Conservation (phyloP, 1,284 basidiomycete genomes). For the Hortiboletus rubellus region DNA sequence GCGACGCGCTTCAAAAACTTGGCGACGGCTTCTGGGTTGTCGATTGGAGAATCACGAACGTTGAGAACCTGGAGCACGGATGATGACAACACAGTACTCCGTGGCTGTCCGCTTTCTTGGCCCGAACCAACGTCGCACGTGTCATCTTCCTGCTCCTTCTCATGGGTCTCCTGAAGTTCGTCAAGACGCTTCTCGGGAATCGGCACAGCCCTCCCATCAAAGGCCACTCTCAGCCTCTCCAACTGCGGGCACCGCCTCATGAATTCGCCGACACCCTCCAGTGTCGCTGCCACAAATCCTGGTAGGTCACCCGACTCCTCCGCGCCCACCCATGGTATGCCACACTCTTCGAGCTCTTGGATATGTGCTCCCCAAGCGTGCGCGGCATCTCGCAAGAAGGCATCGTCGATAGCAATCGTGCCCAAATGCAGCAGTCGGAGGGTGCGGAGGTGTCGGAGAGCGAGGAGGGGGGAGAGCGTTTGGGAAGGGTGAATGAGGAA, state of each 20-base stretch:
- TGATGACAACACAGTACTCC: neutral
- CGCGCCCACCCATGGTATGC: conserved; percentile 28
- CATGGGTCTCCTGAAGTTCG: neutral
- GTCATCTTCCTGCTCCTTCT: neutral
- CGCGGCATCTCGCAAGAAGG: conserved; percentile 27
- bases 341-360: conserved; percentile 29
- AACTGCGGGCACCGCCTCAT: conserved; percentile 20
- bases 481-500: conserved; percentile 27
- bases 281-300: conserved; percentile 19
- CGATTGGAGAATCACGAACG: conserved; percentile 31
- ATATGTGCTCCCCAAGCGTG: conserved; percentile 28
- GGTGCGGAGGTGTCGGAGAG: conserved; percentile 19
- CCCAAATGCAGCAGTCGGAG: conserved; percentile 31
- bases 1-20: conserved; percentile 28
- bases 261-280: conserved; percentile 26
- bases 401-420: conserved; percentile 29
- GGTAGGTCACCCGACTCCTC: conserved; percentile 20
- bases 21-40: conserved; percentile 27
- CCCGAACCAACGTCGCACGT: neutral
- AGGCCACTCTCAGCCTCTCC: conserved; percentile 21
- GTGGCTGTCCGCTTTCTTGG: neutral
- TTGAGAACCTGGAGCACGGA: conserved; percentile 27
- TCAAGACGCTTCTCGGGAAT: neutral
- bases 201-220: conserved; percentile 24
- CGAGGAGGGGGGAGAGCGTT: conserved; percentile 24